phyloP scores from a whole-genome alignment of 805 yeast species.

The Cyberlindnera saturnus region DNA sequence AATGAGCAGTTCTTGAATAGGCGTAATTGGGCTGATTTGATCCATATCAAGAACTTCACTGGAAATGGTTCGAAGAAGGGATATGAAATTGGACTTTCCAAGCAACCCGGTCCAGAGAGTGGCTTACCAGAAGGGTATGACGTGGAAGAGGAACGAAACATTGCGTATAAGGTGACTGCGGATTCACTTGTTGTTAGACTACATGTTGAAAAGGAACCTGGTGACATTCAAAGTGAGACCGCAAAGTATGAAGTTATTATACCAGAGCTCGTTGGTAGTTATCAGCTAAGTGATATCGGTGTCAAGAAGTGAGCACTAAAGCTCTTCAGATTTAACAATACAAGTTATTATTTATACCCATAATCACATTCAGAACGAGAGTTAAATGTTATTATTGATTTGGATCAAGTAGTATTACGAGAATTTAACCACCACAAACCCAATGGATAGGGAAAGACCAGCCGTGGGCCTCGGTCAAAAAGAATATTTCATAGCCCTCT shows the following conservation, averaged over 20 bases:
- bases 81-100: constrained; percentile 25
- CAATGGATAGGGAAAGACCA: no score
- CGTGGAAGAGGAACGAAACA: constrained; percentile 26
- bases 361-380: no score
- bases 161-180: constrained; percentile 48
- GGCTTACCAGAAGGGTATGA: constrained; percentile 8
- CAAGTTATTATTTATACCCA: no score
- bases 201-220: constrained; percentile 63
- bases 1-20: constrained; percentile 55
- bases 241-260: constrained; percentile 63
- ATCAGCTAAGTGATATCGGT: constrained; percentile 15
- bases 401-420: no score
- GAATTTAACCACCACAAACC: no score
- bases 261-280: constrained; percentile 43
- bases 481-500: no score
- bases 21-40: constrained; percentile 69
- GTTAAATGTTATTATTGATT: no score
- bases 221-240: constrained; percentile 43
- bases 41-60: constrained; percentile 40
- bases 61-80: constrained; percentile 8
- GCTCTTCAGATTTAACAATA: no score
- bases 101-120: constrained; percentile 38
- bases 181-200: constrained; percentile 62
- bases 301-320: neutral
- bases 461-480: no score